Evolutionary conservation across 108 stramenopile genomes (phyloP).

Genomic region (Stephanodiscus triporus): DNA sequence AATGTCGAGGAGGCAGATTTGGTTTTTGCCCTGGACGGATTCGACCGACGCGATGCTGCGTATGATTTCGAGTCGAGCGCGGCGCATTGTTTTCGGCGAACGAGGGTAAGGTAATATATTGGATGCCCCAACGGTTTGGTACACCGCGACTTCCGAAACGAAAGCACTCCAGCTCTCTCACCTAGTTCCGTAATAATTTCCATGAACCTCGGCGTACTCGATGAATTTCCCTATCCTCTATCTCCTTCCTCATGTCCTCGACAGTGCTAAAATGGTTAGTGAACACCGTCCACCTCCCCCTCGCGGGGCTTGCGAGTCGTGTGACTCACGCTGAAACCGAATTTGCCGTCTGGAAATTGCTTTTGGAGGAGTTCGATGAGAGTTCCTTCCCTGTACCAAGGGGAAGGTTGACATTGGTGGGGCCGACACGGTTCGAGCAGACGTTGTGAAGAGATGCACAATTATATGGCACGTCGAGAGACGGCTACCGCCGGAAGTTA

Average conservation of each 20-base stretch:
- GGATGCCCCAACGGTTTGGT: neutral
- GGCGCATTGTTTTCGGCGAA: neutral
- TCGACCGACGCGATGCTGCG: conserved; percentile 76
- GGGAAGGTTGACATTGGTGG: neutral
- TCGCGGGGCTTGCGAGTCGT: conserved; percentile 92
- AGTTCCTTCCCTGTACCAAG: conserved; percentile 46
- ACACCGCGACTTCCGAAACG: neutral
- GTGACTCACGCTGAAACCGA: conserved; percentile 89
- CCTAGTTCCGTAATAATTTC: conserved; percentile 94
- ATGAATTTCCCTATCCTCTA: conserved; percentile 81
- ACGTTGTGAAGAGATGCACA: neutral
- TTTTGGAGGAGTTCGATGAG: conserved; percentile 78
- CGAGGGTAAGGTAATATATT: neutral
- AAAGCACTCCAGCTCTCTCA: conserved; percentile 7
- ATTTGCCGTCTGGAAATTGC: conserved; percentile 46
- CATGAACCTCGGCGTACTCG: conserved; percentile 94
- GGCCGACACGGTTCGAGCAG: neutral
- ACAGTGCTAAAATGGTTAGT: conserved; percentile 92
- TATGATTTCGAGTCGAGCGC: neutral
- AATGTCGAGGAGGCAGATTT: conserved; percentile 95
- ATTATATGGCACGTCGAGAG: neutral
- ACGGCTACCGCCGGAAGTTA: neutral
- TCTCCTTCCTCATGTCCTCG: conserved; percentile 85
- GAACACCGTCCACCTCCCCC: conserved; percentile 85
- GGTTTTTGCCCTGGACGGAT: conserved; percentile 73